phyloP scores from a whole-genome alignment of 768 basidiomycete species.

The Astraeus odoratus region DNA sequence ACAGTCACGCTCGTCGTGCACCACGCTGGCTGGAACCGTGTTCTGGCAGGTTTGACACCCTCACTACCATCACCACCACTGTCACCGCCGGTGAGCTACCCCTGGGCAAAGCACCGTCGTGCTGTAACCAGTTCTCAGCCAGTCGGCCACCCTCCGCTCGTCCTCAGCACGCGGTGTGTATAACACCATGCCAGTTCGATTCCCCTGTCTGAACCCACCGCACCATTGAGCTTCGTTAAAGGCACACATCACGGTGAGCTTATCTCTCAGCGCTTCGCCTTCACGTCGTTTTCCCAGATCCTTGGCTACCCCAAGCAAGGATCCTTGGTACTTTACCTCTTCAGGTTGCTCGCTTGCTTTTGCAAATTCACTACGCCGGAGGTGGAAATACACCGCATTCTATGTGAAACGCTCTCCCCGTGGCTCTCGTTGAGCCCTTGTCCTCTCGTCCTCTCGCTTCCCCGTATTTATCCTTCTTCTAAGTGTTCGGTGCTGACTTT shows the following conservation, averaged over 20 bases:
- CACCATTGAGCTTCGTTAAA: background rate
- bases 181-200: background rate
- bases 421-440: slow-evolving; percentile 3
- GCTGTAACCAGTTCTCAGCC: too few species aligned
- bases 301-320: too few species aligned
- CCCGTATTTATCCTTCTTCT: background rate
- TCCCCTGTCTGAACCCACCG: background rate
- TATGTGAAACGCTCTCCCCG: slow-evolving; percentile 3
- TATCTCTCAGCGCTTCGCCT: background rate
- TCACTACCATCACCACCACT: too few species aligned
- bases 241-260: background rate
- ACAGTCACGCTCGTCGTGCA: too few species aligned
- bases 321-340: too few species aligned
- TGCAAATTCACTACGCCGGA: slow-evolving; percentile 1
- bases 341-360: background rate
- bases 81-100: too few species aligned
- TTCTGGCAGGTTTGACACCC: too few species aligned
- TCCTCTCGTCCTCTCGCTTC: background rate
- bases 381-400: background rate
- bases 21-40: slow-evolving; percentile 1
- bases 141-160: too few species aligned
- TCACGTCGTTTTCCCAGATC: background rate
- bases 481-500: slow-evolving; percentile 5
- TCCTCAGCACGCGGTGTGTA: background rate
- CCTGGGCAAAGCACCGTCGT: too few species aligned